These are phyloP conservation scores for Fusarium temperatum DNA, from an alignment of 2,329 filamentous ascomycete species.

Conservation along the genomic window DNA sequence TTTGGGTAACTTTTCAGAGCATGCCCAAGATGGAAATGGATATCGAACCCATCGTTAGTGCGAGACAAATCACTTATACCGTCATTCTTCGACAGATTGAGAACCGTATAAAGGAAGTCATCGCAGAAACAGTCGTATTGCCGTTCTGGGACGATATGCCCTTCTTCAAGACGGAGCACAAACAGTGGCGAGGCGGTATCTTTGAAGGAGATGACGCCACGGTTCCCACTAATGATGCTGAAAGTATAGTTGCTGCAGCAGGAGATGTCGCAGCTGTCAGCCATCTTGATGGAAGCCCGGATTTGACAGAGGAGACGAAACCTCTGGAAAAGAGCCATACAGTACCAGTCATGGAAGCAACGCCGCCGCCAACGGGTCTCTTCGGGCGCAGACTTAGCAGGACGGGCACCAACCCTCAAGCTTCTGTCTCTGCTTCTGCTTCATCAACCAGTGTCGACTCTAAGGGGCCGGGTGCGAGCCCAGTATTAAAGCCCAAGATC, in stretches of 20 bases:
- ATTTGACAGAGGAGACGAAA: slow-evolving; percentile 52
- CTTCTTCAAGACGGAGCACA: slow-evolving; percentile 82
- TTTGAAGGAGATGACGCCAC: slow-evolving; percentile 68
- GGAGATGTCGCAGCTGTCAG: slow-evolving; percentile 60
- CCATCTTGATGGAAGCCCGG: slow-evolving; percentile 53
- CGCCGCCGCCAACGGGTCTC: slow-evolving; percentile 51
- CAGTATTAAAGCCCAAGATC: slow-evolving; percentile 48
- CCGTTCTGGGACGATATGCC: slow-evolving; percentile 98
- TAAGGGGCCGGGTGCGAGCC: slow-evolving; percentile 51
- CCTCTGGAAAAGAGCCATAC: slow-evolving; percentile 66
- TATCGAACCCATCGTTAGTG: slow-evolving; percentile 96
- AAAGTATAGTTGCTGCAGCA: slow-evolving; percentile 45
- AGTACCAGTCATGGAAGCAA: slow-evolving; percentile 54
- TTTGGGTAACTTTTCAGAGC: slow-evolving; percentile 97
- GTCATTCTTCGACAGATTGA: slow-evolving; percentile 94
- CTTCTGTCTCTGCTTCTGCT: slow-evolving; percentile 54
- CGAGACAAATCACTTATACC: slow-evolving; percentile 93
- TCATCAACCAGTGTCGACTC: slow-evolving; percentile 61
- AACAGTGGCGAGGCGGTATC: slow-evolving; percentile 85
- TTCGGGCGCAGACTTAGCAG: slow-evolving; percentile 61
- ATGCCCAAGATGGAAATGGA: slow-evolving; percentile 92
- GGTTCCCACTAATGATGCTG: slow-evolving; percentile 35
- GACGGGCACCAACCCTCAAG: slow-evolving; percentile 42
- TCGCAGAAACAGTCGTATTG: slow-evolving; percentile 88
- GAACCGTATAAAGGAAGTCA: slow-evolving; percentile 90